Base-by-base conservation (phyloP, 192 early-diverging fungal species). In the Linnemannia exigua region DNA sequence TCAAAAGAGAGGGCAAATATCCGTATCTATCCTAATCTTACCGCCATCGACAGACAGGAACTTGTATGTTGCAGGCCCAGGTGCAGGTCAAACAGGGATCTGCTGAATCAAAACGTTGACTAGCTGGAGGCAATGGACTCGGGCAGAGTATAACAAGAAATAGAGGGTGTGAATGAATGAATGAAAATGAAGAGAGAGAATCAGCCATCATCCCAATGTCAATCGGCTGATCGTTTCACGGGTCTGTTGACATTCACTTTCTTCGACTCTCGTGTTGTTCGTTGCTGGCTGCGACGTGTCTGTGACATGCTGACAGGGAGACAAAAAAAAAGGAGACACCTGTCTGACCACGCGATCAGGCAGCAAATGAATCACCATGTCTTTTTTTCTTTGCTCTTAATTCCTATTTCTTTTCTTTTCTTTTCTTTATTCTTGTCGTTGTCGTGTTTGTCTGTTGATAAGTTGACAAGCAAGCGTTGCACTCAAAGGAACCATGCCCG, bases 11-110 rank as follows among this genome's bases (percentile, higher is more conserved):
- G 61, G n/a, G n/a, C n/a, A 44, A 50, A 35, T 38, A 75, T 76
- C 44, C 16, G 48, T 48, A 76, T 82, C 80, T 22, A 72, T 61
- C 37, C 74, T 38, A 68, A 75, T 69, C 41, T 76, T 75, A 75
- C 73, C 69, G 69, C 69, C 74, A 67, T 67, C 78, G 33, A 31
- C 47, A 70, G 61, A 31, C 11, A 63, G 31, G 9, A 63, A 63
- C 9, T 12, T 28, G 16, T 61, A 1, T 70, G 68, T 41, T 41
- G 5, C 20, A 5, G 3, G 35, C 20, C 50, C 58, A 6, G 8
- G 25, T 63, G 58, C 58, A 48, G 79, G n/a, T 54, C 44, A 69
- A 80, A 74, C 67, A 50, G 48, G 79, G 79, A 80, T 80, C 11
- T 7, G 12, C 20, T 41, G 68, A 33, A 69, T 52, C 35, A 46